Percentiles rank a stretch among this genome's conserved stretches.
Evolutionary conservation across 2,329 filamentous ascomycete species (phyloP).

Genomic region (Ilyonectria mors-panacis): DNA sequence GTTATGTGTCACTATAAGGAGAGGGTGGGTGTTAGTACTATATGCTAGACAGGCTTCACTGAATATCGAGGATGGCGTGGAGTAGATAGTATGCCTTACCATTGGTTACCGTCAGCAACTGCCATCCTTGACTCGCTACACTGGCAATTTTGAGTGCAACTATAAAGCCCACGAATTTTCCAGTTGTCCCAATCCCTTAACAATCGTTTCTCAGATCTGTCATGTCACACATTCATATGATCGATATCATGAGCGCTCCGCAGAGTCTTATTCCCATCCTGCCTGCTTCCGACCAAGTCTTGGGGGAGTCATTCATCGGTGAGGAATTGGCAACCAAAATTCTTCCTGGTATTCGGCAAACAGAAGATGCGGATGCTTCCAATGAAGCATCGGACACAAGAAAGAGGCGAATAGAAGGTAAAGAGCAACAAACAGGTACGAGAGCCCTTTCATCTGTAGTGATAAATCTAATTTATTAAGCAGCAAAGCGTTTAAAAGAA

Average conservation of each 20-base stretch:
- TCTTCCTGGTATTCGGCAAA: neutral
- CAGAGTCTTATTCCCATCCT: neutral
- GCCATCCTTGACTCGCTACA: neutral
- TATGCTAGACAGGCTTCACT: neutral
- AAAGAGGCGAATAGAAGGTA: neutral
- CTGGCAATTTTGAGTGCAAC: neutral
- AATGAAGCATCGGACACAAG: neutral
- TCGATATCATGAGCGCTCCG: neutral
- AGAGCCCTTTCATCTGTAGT: neutral
- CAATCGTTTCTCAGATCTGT: neutral
- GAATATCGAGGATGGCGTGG: neutral
- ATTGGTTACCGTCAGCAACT: neutral
- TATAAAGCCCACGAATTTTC: neutral
- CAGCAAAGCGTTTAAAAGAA: neutral
- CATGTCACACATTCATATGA: neutral
- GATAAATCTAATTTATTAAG: neutral
- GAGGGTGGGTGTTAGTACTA: slow-evolving; percentile 1
- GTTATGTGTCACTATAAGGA: neutral
- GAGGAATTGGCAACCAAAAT: neutral
- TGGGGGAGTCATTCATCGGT: neutral
- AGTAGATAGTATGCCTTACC: slow-evolving; percentile 8
- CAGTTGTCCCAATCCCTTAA: neutral
- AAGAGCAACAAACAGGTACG: neutral
- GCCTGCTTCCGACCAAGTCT: neutral
- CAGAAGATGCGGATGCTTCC: neutral